Percentiles rank a stretch among this genome's conserved stretches.
These are phyloP conservation scores for Ceratocystis huliohia DNA, from an alignment of 2,329 filamentous ascomycete genomes.

Conservation along the genomic window DNA sequence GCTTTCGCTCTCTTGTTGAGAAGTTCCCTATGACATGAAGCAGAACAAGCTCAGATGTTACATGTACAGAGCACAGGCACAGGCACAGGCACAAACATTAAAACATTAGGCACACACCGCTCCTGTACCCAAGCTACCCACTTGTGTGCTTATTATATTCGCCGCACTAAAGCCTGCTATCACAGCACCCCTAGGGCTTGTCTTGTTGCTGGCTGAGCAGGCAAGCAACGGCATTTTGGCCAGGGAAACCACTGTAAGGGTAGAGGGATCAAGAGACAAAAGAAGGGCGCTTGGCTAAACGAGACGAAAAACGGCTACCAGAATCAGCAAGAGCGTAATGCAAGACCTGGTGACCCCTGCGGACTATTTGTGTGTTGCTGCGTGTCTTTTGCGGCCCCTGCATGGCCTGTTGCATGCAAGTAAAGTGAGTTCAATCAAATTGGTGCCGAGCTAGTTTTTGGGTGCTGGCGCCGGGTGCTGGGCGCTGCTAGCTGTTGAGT, in stretches of 20 bases:
- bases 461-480: no score
- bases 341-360: neutral
- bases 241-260: neutral
- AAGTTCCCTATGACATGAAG: neutral
- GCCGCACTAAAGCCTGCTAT: neutral
- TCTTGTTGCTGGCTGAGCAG: neutral
- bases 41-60: constrained; percentile 9
- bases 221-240: neutral
- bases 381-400: neutral
- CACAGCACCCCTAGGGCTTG: neutral
- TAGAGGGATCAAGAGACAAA: neutral
- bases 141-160: neutral
- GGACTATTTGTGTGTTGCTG: neutral
- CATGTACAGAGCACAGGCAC: constrained; percentile 11
- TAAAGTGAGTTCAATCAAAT: neutral
- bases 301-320: neutral
- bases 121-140: neutral
- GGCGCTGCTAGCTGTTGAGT: neutral
- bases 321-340: neutral
- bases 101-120: neutral
- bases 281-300: constrained; percentile 3
- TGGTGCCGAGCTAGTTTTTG: neutral
- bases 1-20: no score
- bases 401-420: neutral
- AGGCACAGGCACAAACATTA: constrained; percentile 10